Percentiles rank a stretch among this genome's conserved stretches.
Evolutionary conservation across 805 yeast species (phyloP).

Genomic region (Ogataea neopini): DNA sequence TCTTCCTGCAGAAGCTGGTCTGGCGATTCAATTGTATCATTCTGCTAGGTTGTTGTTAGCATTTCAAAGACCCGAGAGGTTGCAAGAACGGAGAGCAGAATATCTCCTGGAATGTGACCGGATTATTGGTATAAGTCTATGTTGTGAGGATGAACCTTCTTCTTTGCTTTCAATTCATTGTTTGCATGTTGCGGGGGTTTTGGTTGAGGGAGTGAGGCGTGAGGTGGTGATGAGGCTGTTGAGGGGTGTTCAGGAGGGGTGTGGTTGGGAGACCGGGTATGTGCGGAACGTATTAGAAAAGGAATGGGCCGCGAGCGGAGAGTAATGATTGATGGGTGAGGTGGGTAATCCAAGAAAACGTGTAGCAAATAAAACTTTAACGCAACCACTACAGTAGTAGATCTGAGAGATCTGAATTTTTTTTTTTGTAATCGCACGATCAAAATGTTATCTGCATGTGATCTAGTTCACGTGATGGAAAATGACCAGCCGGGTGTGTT

Average conservation of each 20-base stretch:
- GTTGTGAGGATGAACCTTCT: constrained; percentile 15
- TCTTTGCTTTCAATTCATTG: constrained; percentile 13
- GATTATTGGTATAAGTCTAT: constrained; percentile 16
- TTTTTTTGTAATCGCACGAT: too few relatives aligned
- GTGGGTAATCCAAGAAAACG: too few relatives aligned
- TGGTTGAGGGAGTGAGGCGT: constrained; percentile 11
- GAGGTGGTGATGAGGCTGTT: constrained; percentile 7
- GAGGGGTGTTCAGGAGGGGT: constrained; percentile 4
- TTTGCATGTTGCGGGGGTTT: constrained; percentile 14
- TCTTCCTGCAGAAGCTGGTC: constrained; percentile 14
- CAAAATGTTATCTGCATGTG: too few relatives aligned
- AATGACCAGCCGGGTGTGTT: too few relatives aligned
- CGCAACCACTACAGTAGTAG: too few relatives aligned
- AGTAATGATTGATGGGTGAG: too few relatives aligned
- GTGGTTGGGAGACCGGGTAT: constrained; percentile 14
- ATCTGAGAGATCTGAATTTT: too few relatives aligned
- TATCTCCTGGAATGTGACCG: constrained; percentile 10
- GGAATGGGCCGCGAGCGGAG: too few relatives aligned
- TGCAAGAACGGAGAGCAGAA: constrained; percentile 1
- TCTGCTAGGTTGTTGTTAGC: constrained; percentile 14
- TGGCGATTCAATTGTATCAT: constrained; percentile 15
- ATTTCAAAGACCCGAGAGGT: constrained; percentile 8
- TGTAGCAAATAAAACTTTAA: too few relatives aligned
- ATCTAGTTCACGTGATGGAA: too few relatives aligned
- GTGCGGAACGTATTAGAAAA: constrained; percentile 4